Percentiles rank a stretch among this genome's conserved stretches.
These are phyloP conservation scores for Ambrosia artemisiifolia DNA, from an alignment of 129 eudicot species.

Conservation along the genomic window DNA sequence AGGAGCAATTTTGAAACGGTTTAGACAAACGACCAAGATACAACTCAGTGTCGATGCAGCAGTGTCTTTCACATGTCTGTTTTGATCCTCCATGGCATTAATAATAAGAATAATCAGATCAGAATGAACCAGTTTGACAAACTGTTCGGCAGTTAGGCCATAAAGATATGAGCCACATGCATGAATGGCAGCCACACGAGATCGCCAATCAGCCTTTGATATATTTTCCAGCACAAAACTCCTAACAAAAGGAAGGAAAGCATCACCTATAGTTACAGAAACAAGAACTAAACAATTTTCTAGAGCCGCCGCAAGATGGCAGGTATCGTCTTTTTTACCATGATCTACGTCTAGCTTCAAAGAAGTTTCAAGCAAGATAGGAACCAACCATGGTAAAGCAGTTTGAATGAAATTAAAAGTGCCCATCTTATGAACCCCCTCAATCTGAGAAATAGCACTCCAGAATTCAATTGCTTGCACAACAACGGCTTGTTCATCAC, in stretches of 20 bases:
- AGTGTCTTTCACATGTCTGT: too few species aligned
- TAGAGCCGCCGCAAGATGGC: too few species aligned
- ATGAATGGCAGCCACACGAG: slow-evolving; percentile 79
- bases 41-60: too few species aligned
- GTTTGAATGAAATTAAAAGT: slow-evolving; percentile 76
- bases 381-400: slow-evolving; percentile 89
- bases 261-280: too few species aligned
- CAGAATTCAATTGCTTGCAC: slow-evolving; percentile 94
- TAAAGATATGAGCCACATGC: slow-evolving; percentile 91
- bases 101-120: slow-evolving; percentile 87
- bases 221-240: too few species aligned
- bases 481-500: slow-evolving; percentile 81
- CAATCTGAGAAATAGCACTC: slow-evolving; percentile 93
- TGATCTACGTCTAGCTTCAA: too few species aligned
- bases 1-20: slow-evolving; percentile 76
- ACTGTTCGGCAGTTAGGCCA: slow-evolving; percentile 90
- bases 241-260: too few species aligned
- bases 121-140: too few species aligned
- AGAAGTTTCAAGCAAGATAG: slow-evolving; percentile 77
- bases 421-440: slow-evolving; percentile 73
- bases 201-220: too few species aligned
- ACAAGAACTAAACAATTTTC: too few species aligned
- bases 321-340: too few species aligned
- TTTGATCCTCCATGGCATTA: too few species aligned
- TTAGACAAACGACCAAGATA: slow-evolving; percentile 66